Evolutionary conservation across 2,329 filamentous ascomycete genomes (phyloP), one percentile per base, ranked within the genome.

Genomic region (Colletotrichum acutatum): DNA sequence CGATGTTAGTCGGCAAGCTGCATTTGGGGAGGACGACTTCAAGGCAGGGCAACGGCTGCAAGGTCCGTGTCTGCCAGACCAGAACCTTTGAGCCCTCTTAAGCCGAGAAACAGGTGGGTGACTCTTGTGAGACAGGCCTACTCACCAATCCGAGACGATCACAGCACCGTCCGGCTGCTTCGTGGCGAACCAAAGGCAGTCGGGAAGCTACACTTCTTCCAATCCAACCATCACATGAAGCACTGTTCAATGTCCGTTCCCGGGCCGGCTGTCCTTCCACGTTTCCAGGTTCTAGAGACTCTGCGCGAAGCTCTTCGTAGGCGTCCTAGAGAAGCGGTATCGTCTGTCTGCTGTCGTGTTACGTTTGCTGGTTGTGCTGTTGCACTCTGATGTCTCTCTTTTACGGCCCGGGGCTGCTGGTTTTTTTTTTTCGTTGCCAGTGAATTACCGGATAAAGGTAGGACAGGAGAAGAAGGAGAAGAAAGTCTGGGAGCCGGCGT

Each of bases 191-290:
- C 72, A 75, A 72, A 67, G 49, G 62, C 67, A 72, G 65, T 74
- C 66, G 68, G 72, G 75, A 82, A 79, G 78, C 78, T 81, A 80
- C 77, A 82, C 76, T 76, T 72, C 75, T 78, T 76, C 77, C 76
- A 77, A 77, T 78, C 79, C 76, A 76, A 81, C 79, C 82, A 82
- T 84, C 77, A 81, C 81, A 82, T 81, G 78, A 78, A 80, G 79
- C 77, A 76, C 75, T 74, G 65, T 30, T 72, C 78, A 74, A 78
- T 78, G 80, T 76, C 78, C 78, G 77, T 75, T 79, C 76, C 78
- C 78, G 79, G 79, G 79, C 79, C 67, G 71, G 54, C 57, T 52
- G 66, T 68, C 67, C 71, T 71, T 75, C 74, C 75, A 74, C 69
- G 76, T 74, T 74, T 68, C 75, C 66, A 65, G 53, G 66, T 68